phyloP scores from a whole-genome alignment of 371 early-diverging fungal species.

The Actinomucor elegans region DNA sequence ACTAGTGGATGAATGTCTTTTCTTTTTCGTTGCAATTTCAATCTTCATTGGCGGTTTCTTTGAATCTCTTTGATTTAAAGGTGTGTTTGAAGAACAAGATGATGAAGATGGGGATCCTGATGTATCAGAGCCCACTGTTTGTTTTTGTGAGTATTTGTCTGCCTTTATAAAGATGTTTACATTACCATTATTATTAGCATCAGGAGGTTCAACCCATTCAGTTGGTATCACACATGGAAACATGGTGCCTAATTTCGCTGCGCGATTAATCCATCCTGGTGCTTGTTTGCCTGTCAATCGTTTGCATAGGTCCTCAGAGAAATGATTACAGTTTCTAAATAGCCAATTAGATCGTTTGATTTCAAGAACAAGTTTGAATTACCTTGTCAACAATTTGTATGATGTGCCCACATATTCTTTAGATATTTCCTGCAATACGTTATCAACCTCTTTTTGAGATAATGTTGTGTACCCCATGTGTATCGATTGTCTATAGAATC shows the following conservation, averaged over 20 bases:
- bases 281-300: constrained; percentile 54
- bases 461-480: constrained; percentile 54
- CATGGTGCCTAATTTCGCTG: constrained; percentile 65
- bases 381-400: constrained; percentile 63
- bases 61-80: constrained; percentile 5
- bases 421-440: constrained; percentile 52
- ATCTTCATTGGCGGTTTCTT: no score
- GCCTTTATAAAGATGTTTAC: background rate
- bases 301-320: constrained; percentile 55
- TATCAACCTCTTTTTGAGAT: constrained; percentile 46
- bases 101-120: constrained; percentile 20
- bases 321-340: constrained; percentile 68
- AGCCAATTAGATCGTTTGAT: background rate
- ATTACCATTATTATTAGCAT: constrained; percentile 18
- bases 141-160: no score
- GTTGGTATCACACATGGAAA: constrained; percentile 69
- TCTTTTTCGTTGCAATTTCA: constrained; percentile 7
- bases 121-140: background rate
- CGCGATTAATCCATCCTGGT: constrained; percentile 71
- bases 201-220: constrained; percentile 68
- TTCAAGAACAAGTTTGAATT: background rate
- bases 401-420: constrained; percentile 57
- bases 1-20: constrained; percentile 5
- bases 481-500: constrained; percentile 52
- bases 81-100: constrained; percentile 24